phyloP scores from a whole-genome alignment of 2,329 filamentous ascomycete species.

The Huntiella abstrusa region DNA sequence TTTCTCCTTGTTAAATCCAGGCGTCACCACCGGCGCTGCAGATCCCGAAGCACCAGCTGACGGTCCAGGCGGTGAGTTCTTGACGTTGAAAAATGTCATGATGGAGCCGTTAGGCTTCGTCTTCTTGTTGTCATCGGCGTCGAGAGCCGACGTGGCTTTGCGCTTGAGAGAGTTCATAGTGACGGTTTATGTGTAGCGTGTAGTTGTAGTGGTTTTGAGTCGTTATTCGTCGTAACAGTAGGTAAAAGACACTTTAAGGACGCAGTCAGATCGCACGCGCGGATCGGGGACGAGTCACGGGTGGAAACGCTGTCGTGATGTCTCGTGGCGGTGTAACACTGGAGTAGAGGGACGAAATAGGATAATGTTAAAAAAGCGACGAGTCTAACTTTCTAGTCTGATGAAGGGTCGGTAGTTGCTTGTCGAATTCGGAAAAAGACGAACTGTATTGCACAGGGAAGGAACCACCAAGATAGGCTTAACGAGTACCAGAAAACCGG shows the following conservation, averaged over 20 bases:
- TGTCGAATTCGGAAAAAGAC: no score
- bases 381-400: no score
- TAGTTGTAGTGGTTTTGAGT: background rate
- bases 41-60: constrained; percentile 12
- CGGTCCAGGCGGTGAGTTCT: constrained; percentile 25
- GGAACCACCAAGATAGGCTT: no score
- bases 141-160: constrained; percentile 33
- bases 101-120: constrained; percentile 59
- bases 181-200: background rate
- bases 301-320: no score
- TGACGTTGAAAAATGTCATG: constrained; percentile 69
- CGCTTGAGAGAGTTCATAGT: constrained; percentile 45
- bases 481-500: no score
- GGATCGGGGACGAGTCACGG: no score
- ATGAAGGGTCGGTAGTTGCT: no score
- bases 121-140: constrained; percentile 43
- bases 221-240: background rate
- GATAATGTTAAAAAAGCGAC: no score
- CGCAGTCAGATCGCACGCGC: no score
- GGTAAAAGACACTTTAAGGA: background rate
- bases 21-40: constrained; percentile 13
- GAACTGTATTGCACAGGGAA: no score
- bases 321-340: no score
- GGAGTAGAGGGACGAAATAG: no score
- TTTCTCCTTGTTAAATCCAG: constrained; percentile 52